Base-by-base conservation (phyloP, 1,284 basidiomycete genomes). In the Microbotryum intermedium region DNA sequence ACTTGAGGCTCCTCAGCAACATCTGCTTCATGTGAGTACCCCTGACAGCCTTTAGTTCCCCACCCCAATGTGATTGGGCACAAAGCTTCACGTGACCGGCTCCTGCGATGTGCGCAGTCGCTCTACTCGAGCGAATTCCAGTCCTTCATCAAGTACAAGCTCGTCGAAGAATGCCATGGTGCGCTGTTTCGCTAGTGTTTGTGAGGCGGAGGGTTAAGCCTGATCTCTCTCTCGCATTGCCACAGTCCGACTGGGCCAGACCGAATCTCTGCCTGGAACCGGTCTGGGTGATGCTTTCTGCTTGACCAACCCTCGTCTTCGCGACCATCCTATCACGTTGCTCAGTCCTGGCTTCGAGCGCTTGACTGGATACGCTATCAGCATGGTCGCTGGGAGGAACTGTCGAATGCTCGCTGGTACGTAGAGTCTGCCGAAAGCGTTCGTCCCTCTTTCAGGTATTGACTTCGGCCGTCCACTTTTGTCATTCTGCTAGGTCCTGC, bases 401-500 rank as follows among this genome's bases (percentile, higher is more conserved):
- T 48, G 46, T n/a, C 46, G 46, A 9, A n/a, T 48, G 10, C n/a
- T 48, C n/a, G n/a, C n/a, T n/a, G n/a, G n/a, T n/a, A n/a, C n/a
- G n/a, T n/a, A n/a, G n/a, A n/a, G n/a, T n/a, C n/a, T n/a, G n/a
- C n/a, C n/a, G n/a, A n/a, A n/a, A n/a, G n/a, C n/a, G n/a, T n/a
- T n/a, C n/a, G n/a, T n/a, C n/a, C n/a, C n/a, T n/a, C n/a, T n/a
- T n/a, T n/a, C n/a, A n/a, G n/a, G n/a, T n/a, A n/a, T n/a, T n/a
- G n/a, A n/a, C n/a, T n/a, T n/a, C n/a, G n/a, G n/a, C n/a, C n/a
- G n/a, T n/a, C n/a, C n/a, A n/a, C n/a, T n/a, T n/a, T n/a, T n/a
- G n/a, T n/a, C n/a, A n/a, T 53, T 20, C 52, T 53, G 25, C 25
- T 43, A 11, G 52, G 52, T 8, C 52, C 52, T 18, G 52, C 52